Evolutionary conservation across 192 early-diverging fungal genomes (phyloP), one percentile per base, ranked within the genome.

Genomic region (Rhizophagus sp.): DNA sequence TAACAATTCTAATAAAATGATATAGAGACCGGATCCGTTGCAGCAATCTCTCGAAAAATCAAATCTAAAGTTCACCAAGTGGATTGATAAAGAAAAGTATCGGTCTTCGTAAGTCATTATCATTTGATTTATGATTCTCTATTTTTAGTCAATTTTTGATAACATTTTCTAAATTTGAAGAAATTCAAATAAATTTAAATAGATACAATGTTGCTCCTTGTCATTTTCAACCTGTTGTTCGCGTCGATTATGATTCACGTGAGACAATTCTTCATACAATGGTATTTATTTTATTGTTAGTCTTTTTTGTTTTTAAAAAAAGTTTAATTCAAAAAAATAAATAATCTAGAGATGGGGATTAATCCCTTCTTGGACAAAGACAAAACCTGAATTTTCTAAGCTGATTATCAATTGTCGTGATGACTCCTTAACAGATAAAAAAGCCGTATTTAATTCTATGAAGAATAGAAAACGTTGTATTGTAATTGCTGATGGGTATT

Each of bases 321-420:
- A 7, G n/a, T 19, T 74, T 13, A 4, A 8, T 44, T 44, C 6
- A 44, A 61, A 62, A n/a, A 70, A 72, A 17, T 36, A 0, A 4
- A 66, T 77, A 19, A 64, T 62, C 22, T 61, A 88, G 87, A 84
- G 81, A 80, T 90, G 89, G 89, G 89, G 89, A 3, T 79, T 88
- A 61, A 87, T 90, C 64, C 89, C 89, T 25, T 83, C 71, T 2
- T 79, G 84, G 75, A 79, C 84, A 15, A 88, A 86, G 27, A 62
- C 44, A 3, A 81, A 80, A 47, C 85, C 88, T 2, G 74, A 47
- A n/a, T 78, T 79, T 13, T 74, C 82, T 1, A 49, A 81, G 0
- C 80, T 86, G 79, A 86, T 86, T 1, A 89, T 88, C 61, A 91
- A 91, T 80, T 88, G 86, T 1, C 81, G 88, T 63, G 87, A 88